Evolutionary conservation across 1,284 basidiomycete genomes (phyloP).

Genomic region (Apiotrichum gracile): DNA sequence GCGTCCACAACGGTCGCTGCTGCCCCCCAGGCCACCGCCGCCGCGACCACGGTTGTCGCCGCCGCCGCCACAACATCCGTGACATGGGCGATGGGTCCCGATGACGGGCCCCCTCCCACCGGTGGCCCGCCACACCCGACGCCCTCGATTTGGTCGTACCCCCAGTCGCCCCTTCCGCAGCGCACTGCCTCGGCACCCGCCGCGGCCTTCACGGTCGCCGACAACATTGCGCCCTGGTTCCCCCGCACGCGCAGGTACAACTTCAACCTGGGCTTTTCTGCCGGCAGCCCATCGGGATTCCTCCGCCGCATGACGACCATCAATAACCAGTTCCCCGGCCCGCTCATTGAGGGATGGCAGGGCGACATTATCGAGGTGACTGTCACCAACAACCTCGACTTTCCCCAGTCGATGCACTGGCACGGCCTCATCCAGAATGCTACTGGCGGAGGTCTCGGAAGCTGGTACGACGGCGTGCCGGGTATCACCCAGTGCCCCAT

Average conservation of each 20-base stretch:
- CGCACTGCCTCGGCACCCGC: not conserved
- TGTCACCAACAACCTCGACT: conserved; percentile 24
- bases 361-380: conserved; percentile 28
- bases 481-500: conserved; percentile 52
- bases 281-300: conserved; percentile 3
- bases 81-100: too few species aligned
- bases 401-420: conserved; percentile 27
- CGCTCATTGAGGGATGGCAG: conserved; percentile 31
- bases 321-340: conserved; percentile 19
- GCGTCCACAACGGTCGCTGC: too few species aligned
- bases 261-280: conserved; percentile 2
- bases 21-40: not conserved
- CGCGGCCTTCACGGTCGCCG: too few species aligned
- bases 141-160: too few species aligned
- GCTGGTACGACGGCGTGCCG: conserved; percentile 35
- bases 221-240: too few species aligned
- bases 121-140: too few species aligned
- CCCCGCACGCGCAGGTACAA: not conserved
- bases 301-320: conserved; percentile 7
- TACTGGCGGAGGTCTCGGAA: conserved; percentile 11
- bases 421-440: conserved; percentile 33
- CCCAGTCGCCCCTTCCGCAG: not conserved
- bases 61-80: too few species aligned
- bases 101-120: too few species aligned
- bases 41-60: too few species aligned